Evolutionary conservation across 2,329 filamentous ascomycete species (phyloP).

Genomic region (Paraconiothyrium sp.): DNA sequence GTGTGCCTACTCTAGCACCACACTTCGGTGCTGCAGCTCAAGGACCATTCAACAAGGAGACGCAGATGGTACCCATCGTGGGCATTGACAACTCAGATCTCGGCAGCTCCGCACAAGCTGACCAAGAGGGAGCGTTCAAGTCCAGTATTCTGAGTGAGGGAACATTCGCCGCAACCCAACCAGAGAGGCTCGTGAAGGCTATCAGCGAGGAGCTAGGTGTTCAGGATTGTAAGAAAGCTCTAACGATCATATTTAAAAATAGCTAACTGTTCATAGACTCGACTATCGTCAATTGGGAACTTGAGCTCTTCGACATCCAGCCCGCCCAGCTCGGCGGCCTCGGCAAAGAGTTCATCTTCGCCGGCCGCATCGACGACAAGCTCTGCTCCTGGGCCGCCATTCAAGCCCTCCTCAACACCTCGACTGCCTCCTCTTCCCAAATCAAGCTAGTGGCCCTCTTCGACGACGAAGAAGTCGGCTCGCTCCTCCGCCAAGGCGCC

Average conservation of each 20-base stretch:
- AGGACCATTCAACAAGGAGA: conserved; percentile 83
- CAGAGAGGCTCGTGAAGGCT: conserved; percentile 81
- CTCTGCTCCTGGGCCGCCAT: conserved; percentile 94
- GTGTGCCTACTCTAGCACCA: conserved; percentile 89
- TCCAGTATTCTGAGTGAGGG: conserved; percentile 65
- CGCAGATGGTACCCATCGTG: conserved; percentile 92
- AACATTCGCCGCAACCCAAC: conserved; percentile 84
- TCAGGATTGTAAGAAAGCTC: conserved; percentile 60
- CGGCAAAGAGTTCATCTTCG: conserved; percentile 93
- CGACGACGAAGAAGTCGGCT: conserved; percentile 97
- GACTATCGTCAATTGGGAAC: conserved; percentile 92
- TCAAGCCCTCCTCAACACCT: conserved; percentile 76
- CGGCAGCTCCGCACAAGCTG: conserved; percentile 35
- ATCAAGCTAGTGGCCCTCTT: conserved; percentile 95
- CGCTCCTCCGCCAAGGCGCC: conserved; percentile 87
- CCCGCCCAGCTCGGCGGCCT: conserved; percentile 84
- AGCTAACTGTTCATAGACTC: conserved; percentile 55
- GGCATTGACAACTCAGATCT: conserved; percentile 80
- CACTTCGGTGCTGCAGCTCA: conserved; percentile 82
- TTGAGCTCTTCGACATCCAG: conserved; percentile 92
- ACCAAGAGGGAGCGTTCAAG: conserved; percentile 52
- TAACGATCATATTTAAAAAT: not conserved
- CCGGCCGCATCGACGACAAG: conserved; percentile 95
- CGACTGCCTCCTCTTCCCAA: conserved; percentile 67
- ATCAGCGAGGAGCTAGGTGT: conserved; percentile 83